A percentile compares a stretch with the other conserved stretches of the same genome.
phyloP scores from a whole-genome alignment of 2,329 filamentous ascomycete genomes.

The Pseudogymnoascus sp. region DNA sequence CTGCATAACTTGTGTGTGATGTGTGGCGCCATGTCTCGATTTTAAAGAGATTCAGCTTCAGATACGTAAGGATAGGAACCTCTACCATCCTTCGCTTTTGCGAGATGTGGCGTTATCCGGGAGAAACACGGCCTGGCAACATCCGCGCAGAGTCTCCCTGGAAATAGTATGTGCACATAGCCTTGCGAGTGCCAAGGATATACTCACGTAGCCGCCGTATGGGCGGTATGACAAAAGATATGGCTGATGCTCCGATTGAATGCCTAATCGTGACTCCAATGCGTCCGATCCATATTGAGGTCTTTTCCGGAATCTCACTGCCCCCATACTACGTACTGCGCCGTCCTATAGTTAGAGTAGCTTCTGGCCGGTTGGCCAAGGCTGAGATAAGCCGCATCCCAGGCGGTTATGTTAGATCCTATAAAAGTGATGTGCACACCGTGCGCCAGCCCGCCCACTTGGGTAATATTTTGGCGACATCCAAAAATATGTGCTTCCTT shows the following conservation, averaged over 20 bases:
- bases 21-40: background rate
- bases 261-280: background rate
- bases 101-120: background rate
- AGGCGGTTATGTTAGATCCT: slow-evolving; percentile 7
- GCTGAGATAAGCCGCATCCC: slow-evolving; percentile 9
- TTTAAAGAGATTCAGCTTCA: slow-evolving; percentile 1
- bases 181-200: background rate
- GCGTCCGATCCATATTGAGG: background rate
- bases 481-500: slow-evolving; percentile 9
- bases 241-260: background rate
- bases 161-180: background rate
- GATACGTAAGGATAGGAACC: background rate
- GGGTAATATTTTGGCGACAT: slow-evolving; percentile 5
- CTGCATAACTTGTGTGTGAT: background rate
- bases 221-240: background rate
- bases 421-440: slow-evolving; percentile 8
- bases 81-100: background rate
- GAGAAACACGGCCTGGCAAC: background rate
- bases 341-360: slow-evolving; percentile 4
- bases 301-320: background rate
- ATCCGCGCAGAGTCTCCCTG: background rate
- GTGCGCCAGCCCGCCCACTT: slow-evolving; percentile 10
- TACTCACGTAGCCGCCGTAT: slow-evolving; percentile 1
- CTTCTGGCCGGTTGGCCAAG: background rate
- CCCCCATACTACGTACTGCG: slow-evolving; percentile 5